phyloP scores from a whole-genome alignment of 345 rosid species.

The Eucalyptus pauciflora region DNA sequence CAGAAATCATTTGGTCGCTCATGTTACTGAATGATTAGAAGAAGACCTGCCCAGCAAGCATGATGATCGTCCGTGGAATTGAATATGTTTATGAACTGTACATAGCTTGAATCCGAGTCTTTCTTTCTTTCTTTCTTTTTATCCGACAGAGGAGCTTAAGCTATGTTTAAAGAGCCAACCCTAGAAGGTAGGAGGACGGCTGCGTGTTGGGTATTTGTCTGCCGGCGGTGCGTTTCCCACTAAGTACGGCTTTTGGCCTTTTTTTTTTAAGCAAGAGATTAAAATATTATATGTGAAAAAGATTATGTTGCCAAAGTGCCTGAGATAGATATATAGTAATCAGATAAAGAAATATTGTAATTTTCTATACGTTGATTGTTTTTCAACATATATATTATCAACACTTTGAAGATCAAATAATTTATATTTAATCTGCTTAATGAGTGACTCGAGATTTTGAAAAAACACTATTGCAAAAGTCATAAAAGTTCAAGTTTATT shows the following conservation, averaged over 20 bases:
- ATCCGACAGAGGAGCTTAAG: background rate
- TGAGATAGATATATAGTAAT: background rate
- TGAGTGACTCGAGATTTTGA: background rate
- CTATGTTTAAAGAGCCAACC: background rate
- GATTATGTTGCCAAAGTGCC: background rate
- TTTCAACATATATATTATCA: background rate
- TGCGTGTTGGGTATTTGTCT: conserved; percentile 20
- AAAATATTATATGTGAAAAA: background rate
- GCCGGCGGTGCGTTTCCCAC: conserved; percentile 59
- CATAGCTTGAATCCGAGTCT: background rate
- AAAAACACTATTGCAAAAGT: background rate
- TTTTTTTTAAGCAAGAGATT: background rate
- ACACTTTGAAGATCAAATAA: background rate
- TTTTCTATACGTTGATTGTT: background rate
- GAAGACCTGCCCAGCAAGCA: background rate
- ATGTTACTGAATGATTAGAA: conserved; percentile 4
- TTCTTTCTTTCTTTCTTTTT: background rate
- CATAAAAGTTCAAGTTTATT: background rate
- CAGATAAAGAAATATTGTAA: background rate
- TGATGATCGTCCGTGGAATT: background rate
- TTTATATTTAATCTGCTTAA: background rate
- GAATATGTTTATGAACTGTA: background rate
- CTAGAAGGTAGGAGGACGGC: conserved; percentile 25
- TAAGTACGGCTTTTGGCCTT: background rate
- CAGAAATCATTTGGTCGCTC: conserved; percentile 8